Evolutionary conservation across 2,329 filamentous ascomycete species (phyloP).

Genomic region (Diaporthe sp.): DNA sequence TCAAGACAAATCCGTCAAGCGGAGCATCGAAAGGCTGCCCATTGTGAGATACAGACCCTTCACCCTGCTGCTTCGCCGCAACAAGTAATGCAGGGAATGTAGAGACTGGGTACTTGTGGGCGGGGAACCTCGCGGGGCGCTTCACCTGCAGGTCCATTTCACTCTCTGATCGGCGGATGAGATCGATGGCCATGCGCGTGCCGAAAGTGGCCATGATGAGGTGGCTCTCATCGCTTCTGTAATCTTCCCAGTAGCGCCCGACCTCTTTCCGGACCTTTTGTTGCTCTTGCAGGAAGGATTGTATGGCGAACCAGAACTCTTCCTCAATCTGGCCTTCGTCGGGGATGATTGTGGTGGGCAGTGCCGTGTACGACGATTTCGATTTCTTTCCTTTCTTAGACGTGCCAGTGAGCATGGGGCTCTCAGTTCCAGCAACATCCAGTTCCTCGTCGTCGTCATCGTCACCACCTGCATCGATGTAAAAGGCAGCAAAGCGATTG

Average conservation of each 20-base stretch:
- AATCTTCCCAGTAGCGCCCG: conserved; percentile 20
- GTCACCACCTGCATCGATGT: background rate
- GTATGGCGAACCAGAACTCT: conserved; percentile 26
- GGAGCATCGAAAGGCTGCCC: background rate
- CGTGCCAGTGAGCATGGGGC: background rate
- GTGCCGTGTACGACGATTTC: background rate
- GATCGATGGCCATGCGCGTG: conserved; percentile 18
- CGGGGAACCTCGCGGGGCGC: conserved; percentile 17
- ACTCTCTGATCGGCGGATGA: conserved; percentile 24
- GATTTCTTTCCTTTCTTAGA: background rate
- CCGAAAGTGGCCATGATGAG: conserved; percentile 18
- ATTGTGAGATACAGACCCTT: background rate
- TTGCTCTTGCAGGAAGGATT: conserved; percentile 20
- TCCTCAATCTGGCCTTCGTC: conserved; percentile 22
- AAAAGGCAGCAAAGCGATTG: conserved; percentile 8
- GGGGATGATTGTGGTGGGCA: background rate
- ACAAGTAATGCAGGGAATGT: conserved; percentile 13
- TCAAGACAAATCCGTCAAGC: background rate
- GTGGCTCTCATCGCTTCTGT: background rate
- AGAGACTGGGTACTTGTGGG: conserved; percentile 13
- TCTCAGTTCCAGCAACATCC: background rate
- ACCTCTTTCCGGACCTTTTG: conserved; percentile 11
- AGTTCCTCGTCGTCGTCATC: background rate
- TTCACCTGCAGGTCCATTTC: conserved; percentile 14
- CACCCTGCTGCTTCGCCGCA: background rate